Percentiles rank a stretch among this genome's conserved stretches.
phyloP scores from a whole-genome alignment of 1,139 yeast genomes.

The Candida buenavistaensis region DNA sequence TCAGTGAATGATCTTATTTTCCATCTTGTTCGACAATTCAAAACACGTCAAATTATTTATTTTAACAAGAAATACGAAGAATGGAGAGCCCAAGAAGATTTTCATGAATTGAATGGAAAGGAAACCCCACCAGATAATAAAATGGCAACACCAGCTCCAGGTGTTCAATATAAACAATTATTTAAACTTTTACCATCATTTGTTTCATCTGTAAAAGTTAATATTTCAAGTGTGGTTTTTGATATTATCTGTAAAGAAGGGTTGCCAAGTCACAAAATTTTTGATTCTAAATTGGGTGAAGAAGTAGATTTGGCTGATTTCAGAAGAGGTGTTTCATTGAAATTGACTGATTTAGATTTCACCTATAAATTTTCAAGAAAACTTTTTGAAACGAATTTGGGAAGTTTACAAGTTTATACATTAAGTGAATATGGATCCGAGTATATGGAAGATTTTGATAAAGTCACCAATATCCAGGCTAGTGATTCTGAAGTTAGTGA shows the following conservation, averaged over 20 bases:
- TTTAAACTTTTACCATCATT: slow-evolving; percentile 34
- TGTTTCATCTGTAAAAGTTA: slow-evolving; percentile 27
- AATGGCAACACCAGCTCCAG: background rate
- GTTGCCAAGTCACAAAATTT: slow-evolving; percentile 34
- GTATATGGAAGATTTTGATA: slow-evolving; percentile 37
- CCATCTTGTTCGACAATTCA: slow-evolving; percentile 34
- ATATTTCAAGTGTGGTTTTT: slow-evolving; percentile 28
- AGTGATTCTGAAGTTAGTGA: slow-evolving; percentile 35
- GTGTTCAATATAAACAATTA: slow-evolving; percentile 19
- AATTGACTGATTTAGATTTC: slow-evolving; percentile 23
- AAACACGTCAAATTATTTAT: slow-evolving; percentile 28
- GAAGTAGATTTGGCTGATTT: slow-evolving; percentile 39
- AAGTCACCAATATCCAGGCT: slow-evolving; percentile 20
- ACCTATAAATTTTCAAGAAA: slow-evolving; percentile 25
- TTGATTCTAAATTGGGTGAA: slow-evolving; percentile 23
- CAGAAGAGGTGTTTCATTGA: slow-evolving; percentile 40
- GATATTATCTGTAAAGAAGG: slow-evolving; percentile 46
- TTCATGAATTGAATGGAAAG: too few species aligned
- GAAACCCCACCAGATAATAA: slow-evolving; percentile 1
- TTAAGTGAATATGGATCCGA: slow-evolving; percentile 42
- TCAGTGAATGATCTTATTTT: slow-evolving; percentile 43
- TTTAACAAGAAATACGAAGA: slow-evolving; percentile 28
- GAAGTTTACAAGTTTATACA: slow-evolving; percentile 33
- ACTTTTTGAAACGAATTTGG: slow-evolving; percentile 20
- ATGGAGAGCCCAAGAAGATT: slow-evolving; percentile 8